Conservation (phyloP, 2,329 filamentous ascomycete species). For the Fusarium virguliforme region DNA sequence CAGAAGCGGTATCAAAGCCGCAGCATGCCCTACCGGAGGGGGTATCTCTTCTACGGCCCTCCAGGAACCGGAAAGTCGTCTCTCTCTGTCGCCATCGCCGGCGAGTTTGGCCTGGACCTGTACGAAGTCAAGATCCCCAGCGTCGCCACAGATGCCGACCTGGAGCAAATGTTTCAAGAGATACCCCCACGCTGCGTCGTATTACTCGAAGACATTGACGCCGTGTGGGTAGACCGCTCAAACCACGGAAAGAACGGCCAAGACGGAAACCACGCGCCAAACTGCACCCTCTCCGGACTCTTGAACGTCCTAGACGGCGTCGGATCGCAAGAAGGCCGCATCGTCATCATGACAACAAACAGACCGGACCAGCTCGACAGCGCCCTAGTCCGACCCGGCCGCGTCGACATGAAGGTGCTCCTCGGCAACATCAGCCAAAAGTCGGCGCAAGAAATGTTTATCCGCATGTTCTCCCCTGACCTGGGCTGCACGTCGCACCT, state of each 20-base stretch:
- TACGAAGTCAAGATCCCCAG: conserved; percentile 67
- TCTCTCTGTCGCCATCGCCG: conserved; percentile 67
- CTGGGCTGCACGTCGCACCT: conserved; percentile 47
- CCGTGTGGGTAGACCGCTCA: conserved; percentile 54
- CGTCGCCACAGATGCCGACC: conserved; percentile 65
- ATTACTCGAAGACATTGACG: conserved; percentile 70
- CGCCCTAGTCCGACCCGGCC: conserved; percentile 76
- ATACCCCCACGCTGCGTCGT: conserved; percentile 69
- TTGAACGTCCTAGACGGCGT: conserved; percentile 82
- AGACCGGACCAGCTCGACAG: conserved; percentile 75
- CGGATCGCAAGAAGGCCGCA: conserved; percentile 77
- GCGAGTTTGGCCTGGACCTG: conserved; percentile 66
- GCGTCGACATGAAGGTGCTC: conserved; percentile 75
- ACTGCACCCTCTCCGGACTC: conserved; percentile 73
- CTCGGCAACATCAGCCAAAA: conserved; percentile 67
- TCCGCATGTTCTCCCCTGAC: conserved; percentile 63
- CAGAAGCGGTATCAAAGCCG: conserved; percentile 75
- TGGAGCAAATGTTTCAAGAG: conserved; percentile 68
- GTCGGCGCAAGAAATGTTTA: conserved; percentile 64
- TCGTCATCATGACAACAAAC: conserved; percentile 84
- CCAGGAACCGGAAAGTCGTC: conserved; percentile 75
- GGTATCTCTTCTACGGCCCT: conserved; percentile 77
- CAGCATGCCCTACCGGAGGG: conserved; percentile 59
- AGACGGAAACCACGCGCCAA: conserved; percentile 40
- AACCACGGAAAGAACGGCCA: conserved; percentile 35